Evolutionary conservation across 441 rosid genomes (phyloP), one percentile per base, ranked within the genome.

Genomic region (Erodium trifolium): DNA sequence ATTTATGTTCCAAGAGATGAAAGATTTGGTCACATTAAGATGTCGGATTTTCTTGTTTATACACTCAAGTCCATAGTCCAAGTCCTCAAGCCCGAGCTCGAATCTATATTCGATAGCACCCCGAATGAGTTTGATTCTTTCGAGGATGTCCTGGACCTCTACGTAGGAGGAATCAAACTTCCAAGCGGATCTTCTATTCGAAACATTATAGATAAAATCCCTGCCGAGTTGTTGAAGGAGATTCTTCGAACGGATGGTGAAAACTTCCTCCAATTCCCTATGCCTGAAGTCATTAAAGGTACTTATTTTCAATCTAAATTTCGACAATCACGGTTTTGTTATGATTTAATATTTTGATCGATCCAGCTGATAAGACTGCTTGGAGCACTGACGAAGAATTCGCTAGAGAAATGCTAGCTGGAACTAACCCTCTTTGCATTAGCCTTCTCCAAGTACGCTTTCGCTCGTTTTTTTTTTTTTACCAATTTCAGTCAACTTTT

Each of bases 381-480:
- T 90, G 98, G 95, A 86, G 90, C 67, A 86, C 91, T 1, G 98
- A 89, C 71, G 89, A 81, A 74, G 97, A 89, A 59, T 92, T 89
- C 10, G 83, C 78, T 0, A 78, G 96, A 79, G 92, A 89, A 81
- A 89, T 92, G 96, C 70, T 88, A 13, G 92, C 94, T 18, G 96
- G 94, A 35, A 68, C 86, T 11, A 87, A 89, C 73, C 96, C 97
- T 60, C 83, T 87, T 23, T 53, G 82, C 47, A 85, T 92, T 71
- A 70, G 85, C 67, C 86, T 83, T 63, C 96, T 89, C 39, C 59
- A 82, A 77, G 97, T 39, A 0, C 45, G 6, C 9, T 4, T 9
- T n/a, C n/a, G n/a, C n/a, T n/a, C n/a, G n/a, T n/a, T n/a, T n/a
- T n/a, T n/a, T n/a, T n/a, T n/a, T 5, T 3, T 39, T 8, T 39